Conservation (phyloP, 352 stramenopile species). For the Phytophthora macrochlamydospora region DNA sequence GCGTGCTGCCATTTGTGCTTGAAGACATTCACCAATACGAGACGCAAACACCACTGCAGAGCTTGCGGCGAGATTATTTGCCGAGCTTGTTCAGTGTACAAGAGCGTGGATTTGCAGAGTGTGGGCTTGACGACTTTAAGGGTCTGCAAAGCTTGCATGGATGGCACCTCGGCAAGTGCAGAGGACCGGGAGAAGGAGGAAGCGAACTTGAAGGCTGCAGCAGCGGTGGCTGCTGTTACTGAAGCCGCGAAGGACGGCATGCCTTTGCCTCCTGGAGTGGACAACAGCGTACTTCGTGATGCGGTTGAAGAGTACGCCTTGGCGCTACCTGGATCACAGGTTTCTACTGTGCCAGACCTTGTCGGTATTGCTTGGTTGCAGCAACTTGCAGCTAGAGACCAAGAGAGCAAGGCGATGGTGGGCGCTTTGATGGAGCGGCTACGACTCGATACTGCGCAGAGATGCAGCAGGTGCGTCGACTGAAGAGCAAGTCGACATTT, state of each 20-base stretch:
- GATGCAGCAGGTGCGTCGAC: constrained; percentile 9
- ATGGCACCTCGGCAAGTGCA: constrained; percentile 45
- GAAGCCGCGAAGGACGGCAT: constrained; percentile 20
- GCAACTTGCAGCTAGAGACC: constrained; percentile 69
- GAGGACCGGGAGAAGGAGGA: constrained; percentile 26
- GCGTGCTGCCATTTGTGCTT: constrained; percentile 84
- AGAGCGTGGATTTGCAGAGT: constrained; percentile 74
- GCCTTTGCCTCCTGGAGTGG: constrained; percentile 45
- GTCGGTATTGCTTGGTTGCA: constrained; percentile 81
- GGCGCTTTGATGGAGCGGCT: constrained; percentile 73
- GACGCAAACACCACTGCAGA: constrained; percentile 81
- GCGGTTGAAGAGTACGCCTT: constrained; percentile 80
- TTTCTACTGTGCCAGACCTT: constrained; percentile 69
- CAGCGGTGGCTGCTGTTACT: constrained; percentile 15
- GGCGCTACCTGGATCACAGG: constrained; percentile 55
- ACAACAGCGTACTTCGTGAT: constrained; percentile 51
- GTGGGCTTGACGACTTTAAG: constrained; percentile 78
- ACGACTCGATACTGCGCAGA: constrained; percentile 43
- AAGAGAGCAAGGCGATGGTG: constrained; percentile 75
- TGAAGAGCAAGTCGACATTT: constrained; percentile 79
- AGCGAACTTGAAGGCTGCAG: constrained; percentile 22
- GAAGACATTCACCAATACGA: constrained; percentile 83
- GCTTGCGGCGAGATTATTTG: constrained; percentile 89
- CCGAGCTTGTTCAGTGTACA: constrained; percentile 78
- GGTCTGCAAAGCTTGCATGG: constrained; percentile 82